Evolutionary conservation across 140 eudicot genomes (phyloP).

Genomic region (Flaveria floridana): DNA sequence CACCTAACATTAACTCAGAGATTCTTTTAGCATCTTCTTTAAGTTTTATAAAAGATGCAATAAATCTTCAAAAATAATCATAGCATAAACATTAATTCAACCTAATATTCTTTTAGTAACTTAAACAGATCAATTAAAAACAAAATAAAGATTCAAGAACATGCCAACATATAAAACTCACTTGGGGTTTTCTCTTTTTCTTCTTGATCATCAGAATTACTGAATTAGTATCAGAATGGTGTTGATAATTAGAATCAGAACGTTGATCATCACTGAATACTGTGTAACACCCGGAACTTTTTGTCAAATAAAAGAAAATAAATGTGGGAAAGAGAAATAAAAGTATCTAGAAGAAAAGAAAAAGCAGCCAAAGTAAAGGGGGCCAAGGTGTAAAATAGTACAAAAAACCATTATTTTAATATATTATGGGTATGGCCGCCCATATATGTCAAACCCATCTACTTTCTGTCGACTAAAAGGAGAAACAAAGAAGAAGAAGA

Average conservation of each 20-base stretch:
- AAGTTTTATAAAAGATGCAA: not conserved
- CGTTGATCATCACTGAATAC: constrained; percentile 38
- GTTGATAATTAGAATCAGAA: constrained; percentile 34
- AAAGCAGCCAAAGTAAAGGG: too few species aligned
- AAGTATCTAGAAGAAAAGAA: too few species aligned
- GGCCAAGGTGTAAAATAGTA: too few species aligned
- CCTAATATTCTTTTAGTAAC: not conserved
- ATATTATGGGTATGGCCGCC: too few species aligned
- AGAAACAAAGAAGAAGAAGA: too few species aligned
- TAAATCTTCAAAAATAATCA: constrained; percentile 1
- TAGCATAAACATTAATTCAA: not conserved
- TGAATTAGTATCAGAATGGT: not conserved
- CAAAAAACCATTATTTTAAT: too few species aligned
- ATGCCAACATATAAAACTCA: constrained; percentile 28
- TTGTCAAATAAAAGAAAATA: too few species aligned
- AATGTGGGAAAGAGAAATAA: too few species aligned
- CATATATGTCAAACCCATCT: too few species aligned
- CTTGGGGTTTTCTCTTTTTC: constrained; percentile 53
- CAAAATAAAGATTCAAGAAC: constrained; percentile 8
- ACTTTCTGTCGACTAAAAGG: too few species aligned
- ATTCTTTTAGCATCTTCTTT: not conserved
- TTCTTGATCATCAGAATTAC: not conserved
- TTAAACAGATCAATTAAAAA: constrained; percentile 8
- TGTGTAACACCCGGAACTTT: too few species aligned
- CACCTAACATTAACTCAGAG: not conserved